A percentile compares a stretch with the other conserved stretches of the same genome.
Conservation (phyloP, 331 rosid genomes). For the Pyrus hybrid region DNA sequence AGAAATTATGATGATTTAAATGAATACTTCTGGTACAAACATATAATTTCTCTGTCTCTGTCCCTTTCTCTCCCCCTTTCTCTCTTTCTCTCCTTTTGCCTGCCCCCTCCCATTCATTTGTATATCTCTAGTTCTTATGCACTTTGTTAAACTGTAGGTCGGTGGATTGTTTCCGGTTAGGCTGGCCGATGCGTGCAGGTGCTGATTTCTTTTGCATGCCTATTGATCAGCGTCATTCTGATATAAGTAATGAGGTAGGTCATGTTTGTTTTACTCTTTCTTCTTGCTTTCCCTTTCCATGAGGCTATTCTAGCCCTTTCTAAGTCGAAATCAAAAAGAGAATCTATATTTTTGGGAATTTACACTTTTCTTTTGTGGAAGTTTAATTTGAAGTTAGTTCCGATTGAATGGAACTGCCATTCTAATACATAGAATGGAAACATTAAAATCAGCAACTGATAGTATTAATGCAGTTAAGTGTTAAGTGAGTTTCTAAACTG, state of each 20-base stretch:
- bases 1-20: slow-evolving; percentile 94
- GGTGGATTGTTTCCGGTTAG: slow-evolving; percentile 90
- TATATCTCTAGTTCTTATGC: slow-evolving; percentile 10
- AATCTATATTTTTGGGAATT: not conserved
- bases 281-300: not conserved
- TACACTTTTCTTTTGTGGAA: not conserved
- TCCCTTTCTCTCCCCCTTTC: not conserved
- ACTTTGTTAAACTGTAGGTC: slow-evolving; percentile 55
- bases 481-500: not conserved
- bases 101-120: not conserved
- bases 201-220: slow-evolving; percentile 78
- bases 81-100: no score
- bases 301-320: no score
- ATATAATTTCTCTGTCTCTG: not conserved
- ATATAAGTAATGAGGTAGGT: slow-evolving; percentile 57
- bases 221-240: slow-evolving; percentile 7
- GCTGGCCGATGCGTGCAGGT: slow-evolving; percentile 99
- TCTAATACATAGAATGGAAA: not conserved
- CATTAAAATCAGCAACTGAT: not conserved
- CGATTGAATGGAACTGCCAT: not conserved
- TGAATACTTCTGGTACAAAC: slow-evolving; percentile 86
- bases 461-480: not conserved
- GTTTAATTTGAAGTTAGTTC: not conserved
- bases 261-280: not conserved
- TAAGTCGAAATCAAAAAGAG: no score